A percentile compares a stretch with the other conserved stretches of the same genome.
Conservation (phyloP, 495 filamentous ascomycete species). For the Penicillium goetzii region DNA sequence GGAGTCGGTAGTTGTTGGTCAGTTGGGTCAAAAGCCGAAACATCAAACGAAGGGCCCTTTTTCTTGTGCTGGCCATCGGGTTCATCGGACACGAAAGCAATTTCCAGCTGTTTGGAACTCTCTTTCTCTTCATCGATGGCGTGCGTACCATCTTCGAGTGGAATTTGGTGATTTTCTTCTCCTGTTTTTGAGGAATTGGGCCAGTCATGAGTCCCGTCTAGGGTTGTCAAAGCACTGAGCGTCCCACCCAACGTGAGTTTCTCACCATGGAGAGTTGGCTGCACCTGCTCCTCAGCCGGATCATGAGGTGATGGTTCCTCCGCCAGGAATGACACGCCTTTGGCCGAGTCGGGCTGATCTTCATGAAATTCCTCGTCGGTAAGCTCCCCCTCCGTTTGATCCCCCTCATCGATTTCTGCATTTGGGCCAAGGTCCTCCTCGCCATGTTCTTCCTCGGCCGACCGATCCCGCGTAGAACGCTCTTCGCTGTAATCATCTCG, state of each 20-base stretch:
- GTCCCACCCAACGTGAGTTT: background rate
- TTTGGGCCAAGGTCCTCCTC: background rate
- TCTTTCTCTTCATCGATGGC: background rate
- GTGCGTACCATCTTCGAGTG: background rate
- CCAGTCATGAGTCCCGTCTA: slow-evolving; percentile 7
- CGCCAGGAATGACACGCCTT: too few relatives aligned
- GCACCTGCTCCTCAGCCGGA: background rate
- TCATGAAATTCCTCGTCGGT: background rate
- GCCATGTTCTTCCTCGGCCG: background rate
- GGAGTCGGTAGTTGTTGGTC: slow-evolving; percentile 29
- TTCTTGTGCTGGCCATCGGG: background rate
- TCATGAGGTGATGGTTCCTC: background rate
- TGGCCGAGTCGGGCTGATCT: background rate
- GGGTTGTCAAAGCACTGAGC: background rate
- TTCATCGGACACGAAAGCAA: background rate
- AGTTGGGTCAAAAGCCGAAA: background rate
- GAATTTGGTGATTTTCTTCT: background rate
- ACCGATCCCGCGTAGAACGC: background rate
- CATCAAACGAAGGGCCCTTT: background rate
- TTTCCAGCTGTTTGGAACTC: background rate
- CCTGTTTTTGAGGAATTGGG: background rate
- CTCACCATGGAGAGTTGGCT: background rate
- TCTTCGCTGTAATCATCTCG: slow-evolving; percentile 9
- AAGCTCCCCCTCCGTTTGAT: background rate
- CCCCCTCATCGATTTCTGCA: background rate